Evolutionary conservation across 2,329 filamentous ascomycete species (phyloP).

Genomic region (Aureobasidium uvarum): DNA sequence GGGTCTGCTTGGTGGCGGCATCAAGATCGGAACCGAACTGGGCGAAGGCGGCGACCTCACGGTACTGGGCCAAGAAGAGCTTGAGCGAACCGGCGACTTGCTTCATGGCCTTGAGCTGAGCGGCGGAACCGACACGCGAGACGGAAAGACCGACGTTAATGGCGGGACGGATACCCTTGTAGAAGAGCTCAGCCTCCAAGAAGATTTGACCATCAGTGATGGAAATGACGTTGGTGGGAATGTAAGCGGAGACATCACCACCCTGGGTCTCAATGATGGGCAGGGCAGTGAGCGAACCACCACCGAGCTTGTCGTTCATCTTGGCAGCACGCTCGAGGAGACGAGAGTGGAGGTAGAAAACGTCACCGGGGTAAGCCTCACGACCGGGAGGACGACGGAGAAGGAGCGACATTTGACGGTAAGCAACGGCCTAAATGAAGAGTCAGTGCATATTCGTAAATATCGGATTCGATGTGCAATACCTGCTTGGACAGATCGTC

Average conservation of each 20-base stretch:
- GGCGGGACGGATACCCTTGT: constrained; percentile 99
- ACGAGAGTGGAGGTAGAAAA: constrained; percentile 99
- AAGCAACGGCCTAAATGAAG: constrained; percentile 61
- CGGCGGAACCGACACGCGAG: constrained; percentile 98
- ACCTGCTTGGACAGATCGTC: constrained; percentile 93
- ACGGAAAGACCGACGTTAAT: constrained; percentile 99
- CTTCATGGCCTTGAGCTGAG: constrained; percentile 99
- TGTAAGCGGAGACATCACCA: constrained; percentile 99
- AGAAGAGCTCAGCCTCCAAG: constrained; percentile 98
- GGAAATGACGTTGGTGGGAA: constrained; percentile 99
- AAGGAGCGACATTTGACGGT: constrained; percentile 98
- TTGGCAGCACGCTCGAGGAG: constrained; percentile 99
- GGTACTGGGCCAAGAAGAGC: constrained; percentile 99
- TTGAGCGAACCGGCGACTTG: constrained; percentile 99
- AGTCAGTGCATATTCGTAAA: not conserved
- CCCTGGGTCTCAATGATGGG: constrained; percentile 99
- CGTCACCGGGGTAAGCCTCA: constrained; percentile 99
- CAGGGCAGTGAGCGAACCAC: constrained; percentile 94
- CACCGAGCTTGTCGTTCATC: constrained; percentile 93
- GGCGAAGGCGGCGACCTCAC: constrained; percentile 99
- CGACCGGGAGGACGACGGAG: constrained; percentile 96
- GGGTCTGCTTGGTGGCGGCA: constrained; percentile 97
- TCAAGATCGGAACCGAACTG: constrained; percentile 99
- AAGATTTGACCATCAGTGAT: constrained; percentile 99
- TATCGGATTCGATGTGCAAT: not conserved